Evolutionary conservation across 2,329 filamentous ascomycete species (phyloP).

Genomic region (Cordyceps sp.): DNA sequence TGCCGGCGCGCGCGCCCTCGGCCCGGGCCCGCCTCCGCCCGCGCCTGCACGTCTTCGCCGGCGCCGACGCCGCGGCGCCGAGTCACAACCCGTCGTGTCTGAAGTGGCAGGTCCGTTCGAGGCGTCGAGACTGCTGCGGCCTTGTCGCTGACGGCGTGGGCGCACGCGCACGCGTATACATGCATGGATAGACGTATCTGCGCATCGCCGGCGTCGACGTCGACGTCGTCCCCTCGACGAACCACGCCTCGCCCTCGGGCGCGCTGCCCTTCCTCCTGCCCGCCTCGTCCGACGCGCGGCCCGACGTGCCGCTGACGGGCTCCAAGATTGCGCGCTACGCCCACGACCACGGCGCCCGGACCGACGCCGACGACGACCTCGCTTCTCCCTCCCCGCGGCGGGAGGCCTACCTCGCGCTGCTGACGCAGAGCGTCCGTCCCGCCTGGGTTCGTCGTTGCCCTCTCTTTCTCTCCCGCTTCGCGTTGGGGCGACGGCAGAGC

Average conservation of each 20-base stretch:
- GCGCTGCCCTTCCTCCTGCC: conserved; percentile 77
- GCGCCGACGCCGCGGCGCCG: conserved; percentile 44
- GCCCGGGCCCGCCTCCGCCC: too few species aligned
- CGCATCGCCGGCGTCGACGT: conserved; percentile 58
- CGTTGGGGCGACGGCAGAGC: too few species aligned
- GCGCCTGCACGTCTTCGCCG: conserved; percentile 62
- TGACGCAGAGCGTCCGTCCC: conserved; percentile 62
- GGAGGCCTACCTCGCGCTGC: conserved; percentile 62
- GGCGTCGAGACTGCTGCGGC: background rate
- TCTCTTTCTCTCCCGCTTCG: background rate
- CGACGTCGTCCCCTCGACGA: conserved; percentile 55
- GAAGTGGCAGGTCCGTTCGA: conserved; percentile 68
- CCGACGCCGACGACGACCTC: conserved; percentile 35
- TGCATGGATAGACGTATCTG: conserved; percentile 71
- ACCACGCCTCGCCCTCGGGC: conserved; percentile 83
- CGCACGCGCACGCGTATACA: too few species aligned
- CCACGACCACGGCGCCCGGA: conserved; percentile 29
- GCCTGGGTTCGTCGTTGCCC: conserved; percentile 50
- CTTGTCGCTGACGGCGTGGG: background rate
- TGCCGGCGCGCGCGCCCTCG: too few species aligned
- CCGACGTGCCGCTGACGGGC: conserved; percentile 36
- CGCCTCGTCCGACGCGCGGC: conserved; percentile 12
- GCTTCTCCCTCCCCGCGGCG: conserved; percentile 31
- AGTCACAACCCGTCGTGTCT: conserved; percentile 88
- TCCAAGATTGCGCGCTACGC: conserved; percentile 53